Conservation (phyloP, 2,329 filamentous ascomycete species). For the Tolypocladium endophyticum region DNA sequence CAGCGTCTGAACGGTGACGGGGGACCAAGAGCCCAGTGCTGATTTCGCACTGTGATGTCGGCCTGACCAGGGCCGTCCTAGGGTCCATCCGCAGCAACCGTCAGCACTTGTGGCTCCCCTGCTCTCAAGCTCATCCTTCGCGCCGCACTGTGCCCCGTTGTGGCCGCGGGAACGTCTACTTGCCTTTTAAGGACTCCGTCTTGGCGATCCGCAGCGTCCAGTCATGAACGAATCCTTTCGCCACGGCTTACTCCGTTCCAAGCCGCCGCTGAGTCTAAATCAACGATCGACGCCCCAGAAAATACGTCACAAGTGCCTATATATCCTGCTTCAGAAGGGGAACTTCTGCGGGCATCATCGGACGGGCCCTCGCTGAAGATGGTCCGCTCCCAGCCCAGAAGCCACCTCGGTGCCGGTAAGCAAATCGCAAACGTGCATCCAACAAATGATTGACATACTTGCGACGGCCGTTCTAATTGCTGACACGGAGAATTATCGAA, state of each 20-base stretch:
- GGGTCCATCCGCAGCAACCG: no score
- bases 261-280: not conserved
- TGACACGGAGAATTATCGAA: no score
- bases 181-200: not conserved
- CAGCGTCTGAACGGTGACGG: not conserved
- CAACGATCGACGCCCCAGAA: not conserved
- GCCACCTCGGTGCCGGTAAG: no score
- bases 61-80: no score
- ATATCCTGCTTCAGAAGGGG: no score
- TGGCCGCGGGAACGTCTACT: no score
- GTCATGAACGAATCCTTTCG: not conserved
- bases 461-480: no score
- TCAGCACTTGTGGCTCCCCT: not conserved
- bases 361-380: no score
- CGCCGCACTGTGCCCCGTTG: not conserved
- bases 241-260: not conserved
- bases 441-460: no score
- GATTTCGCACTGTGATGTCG: not conserved
- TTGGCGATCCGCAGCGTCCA: not conserved
- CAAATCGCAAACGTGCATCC: no score
- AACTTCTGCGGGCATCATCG: no score
- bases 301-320: not conserved
- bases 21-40: not conserved
- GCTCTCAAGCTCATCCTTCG: not conserved
- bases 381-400: no score